Conservation (phyloP, 129 eudicot genomes). For the Pittosporum tobira region DNA sequence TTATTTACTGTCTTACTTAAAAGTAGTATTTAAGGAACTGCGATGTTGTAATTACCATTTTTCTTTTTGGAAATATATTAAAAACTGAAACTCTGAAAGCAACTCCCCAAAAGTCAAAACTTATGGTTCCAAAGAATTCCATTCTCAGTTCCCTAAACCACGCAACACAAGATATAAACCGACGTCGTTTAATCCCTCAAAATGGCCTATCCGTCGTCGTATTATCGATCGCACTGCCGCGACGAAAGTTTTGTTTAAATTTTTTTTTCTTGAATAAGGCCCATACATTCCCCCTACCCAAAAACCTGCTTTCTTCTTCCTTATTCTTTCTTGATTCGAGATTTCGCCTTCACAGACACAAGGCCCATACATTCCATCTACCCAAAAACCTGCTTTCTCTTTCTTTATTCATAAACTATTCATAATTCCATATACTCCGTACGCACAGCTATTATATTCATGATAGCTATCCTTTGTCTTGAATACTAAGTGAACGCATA, state of each 20-base stretch:
- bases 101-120: too few species aligned
- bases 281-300: background rate
- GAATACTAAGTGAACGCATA: constrained; percentile 8
- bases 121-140: background rate
- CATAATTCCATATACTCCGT: background rate
- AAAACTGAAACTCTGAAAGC: too few species aligned
- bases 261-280: too few species aligned
- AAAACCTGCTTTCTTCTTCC: background rate
- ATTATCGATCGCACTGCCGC: background rate
- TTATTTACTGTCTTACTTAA: too few species aligned
- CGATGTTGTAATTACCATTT: too few species aligned
- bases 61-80: too few species aligned
- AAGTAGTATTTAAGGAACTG: too few species aligned
- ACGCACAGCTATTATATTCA: background rate
- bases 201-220: background rate
- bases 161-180: background rate
- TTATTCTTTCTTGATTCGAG: background rate
- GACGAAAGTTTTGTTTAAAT: background rate
- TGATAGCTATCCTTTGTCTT: constrained; percentile 5
- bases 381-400: background rate
- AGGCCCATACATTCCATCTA: background rate
- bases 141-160: too few species aligned
- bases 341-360: background rate
- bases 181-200: background rate
- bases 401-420: background rate